Evolutionary conservation across 352 stramenopile genomes (phyloP).

Genomic region (Plasmopara muralis): DNA sequence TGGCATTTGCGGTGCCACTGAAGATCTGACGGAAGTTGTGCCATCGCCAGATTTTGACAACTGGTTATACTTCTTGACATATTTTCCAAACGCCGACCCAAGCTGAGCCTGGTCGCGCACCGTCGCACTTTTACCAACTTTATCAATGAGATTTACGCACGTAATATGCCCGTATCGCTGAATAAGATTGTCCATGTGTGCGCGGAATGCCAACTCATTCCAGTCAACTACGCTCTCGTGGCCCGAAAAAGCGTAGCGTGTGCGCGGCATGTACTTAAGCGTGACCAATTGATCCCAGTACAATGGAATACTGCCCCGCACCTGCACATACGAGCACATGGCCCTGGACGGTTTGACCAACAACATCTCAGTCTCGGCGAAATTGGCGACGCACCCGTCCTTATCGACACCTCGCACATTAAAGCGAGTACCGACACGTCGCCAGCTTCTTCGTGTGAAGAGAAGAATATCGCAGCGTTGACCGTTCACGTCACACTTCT

Average conservation of each 20-base stretch:
- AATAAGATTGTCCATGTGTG: conserved; percentile 60
- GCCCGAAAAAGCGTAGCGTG: conserved; percentile 57
- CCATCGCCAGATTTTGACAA: conserved; percentile 52
- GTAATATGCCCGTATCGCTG: conserved; percentile 71
- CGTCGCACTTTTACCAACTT: conserved; percentile 63
- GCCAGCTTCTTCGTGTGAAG: conserved; percentile 67
- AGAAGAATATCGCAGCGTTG: conserved; percentile 66
- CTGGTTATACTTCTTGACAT: conserved; percentile 83
- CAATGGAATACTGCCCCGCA: conserved; percentile 92
- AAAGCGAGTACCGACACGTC: conserved; percentile 87
- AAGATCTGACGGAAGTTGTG: conserved; percentile 18
- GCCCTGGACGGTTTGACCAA: conserved; percentile 37
- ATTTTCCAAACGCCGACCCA: conserved; percentile 86
- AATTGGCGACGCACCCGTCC: conserved; percentile 90
- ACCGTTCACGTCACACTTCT: conserved; percentile 40
- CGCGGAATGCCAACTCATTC: conserved; percentile 49
- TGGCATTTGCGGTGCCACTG: conserved; percentile 12
- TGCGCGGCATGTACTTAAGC: conserved; percentile 89
- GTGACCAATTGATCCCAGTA: conserved; percentile 87
- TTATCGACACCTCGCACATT: conserved; percentile 88
- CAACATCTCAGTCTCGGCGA: conserved; percentile 93
- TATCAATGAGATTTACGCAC: conserved; percentile 93
- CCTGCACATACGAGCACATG: conserved; percentile 69
- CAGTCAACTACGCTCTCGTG: conserved; percentile 46
- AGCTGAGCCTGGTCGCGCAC: conserved; percentile 88